Conservation (phyloP, 129 eudicot genomes). For the Ambrosia trifida region DNA sequence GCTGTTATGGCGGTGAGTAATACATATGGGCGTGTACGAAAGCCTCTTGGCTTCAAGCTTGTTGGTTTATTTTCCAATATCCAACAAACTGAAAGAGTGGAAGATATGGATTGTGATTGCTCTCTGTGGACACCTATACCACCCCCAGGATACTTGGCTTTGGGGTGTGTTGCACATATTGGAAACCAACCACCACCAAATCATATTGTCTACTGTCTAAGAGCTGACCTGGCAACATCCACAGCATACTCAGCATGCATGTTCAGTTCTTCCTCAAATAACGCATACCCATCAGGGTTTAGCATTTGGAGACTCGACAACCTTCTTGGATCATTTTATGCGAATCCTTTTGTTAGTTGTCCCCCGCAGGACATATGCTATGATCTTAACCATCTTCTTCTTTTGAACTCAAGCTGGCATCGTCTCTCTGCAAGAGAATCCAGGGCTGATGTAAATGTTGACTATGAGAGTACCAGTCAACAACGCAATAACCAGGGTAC, state of each 20-base stretch:
- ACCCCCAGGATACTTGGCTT: constrained; percentile 85
- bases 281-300: constrained; percentile 62
- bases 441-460: constrained; percentile 32
- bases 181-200: constrained; percentile 91
- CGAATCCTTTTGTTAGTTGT: constrained; percentile 49
- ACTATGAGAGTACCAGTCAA: constrained; percentile 34
- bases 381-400: constrained; percentile 80
- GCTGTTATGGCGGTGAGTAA: constrained; percentile 86
- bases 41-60: constrained; percentile 82
- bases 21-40: constrained; percentile 90
- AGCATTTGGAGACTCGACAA: constrained; percentile 95
- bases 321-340: constrained; percentile 78
- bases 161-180: constrained; percentile 83
- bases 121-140: constrained; percentile 92
- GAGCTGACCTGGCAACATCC: constrained; percentile 92
- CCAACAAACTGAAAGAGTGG: constrained; percentile 45
- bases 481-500: constrained; percentile 46
- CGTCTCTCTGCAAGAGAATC: constrained; percentile 49
- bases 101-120: constrained; percentile 56
- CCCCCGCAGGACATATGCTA: constrained; percentile 60
- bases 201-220: constrained; percentile 76
- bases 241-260: constrained; percentile 76
- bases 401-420: constrained; percentile 57
- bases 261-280: constrained; percentile 50
- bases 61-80: constrained; percentile 67